These are phyloP conservation scores for Ziziphus jujuba DNA, from an alignment of 306 rosid species.

Conservation along the genomic window DNA sequence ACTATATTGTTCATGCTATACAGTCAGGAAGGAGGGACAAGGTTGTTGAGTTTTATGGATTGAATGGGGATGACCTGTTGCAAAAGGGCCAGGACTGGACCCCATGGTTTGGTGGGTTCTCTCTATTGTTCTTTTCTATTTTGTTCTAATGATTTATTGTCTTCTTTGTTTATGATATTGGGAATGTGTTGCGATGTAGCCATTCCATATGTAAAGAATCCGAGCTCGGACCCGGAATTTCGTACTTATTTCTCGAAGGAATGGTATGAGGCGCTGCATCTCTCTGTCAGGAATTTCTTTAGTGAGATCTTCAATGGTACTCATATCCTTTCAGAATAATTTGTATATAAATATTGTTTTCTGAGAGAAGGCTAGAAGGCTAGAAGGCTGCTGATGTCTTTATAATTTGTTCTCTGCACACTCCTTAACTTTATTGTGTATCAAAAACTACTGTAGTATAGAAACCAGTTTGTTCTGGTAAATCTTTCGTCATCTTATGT, in stretches of 20 bases:
- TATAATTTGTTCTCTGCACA: background rate
- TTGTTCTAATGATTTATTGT: constrained; percentile 13
- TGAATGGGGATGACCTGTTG: constrained; percentile 66
- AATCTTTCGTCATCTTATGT: too few relatives aligned
- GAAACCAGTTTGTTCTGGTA: too few relatives aligned
- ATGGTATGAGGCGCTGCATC: constrained; percentile 85
- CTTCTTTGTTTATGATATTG: constrained; percentile 20
- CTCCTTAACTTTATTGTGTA: too few relatives aligned
- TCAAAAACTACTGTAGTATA: too few relatives aligned
- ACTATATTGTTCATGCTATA: constrained; percentile 65
- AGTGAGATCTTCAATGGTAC: constrained; percentile 84
- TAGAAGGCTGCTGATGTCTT: background rate
- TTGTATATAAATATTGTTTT: background rate
- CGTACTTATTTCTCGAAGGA: constrained; percentile 73
- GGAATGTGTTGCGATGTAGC: constrained; percentile 53
- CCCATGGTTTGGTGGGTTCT: constrained; percentile 87
- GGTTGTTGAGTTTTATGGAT: constrained; percentile 60
- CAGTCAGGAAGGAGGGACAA: constrained; percentile 60
- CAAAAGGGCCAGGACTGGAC: constrained; percentile 71
- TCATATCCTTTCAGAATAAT: constrained; percentile 72
- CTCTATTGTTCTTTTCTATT: constrained; percentile 9
- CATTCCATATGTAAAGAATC: constrained; percentile 81
- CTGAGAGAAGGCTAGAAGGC: background rate
- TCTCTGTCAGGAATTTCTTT: constrained; percentile 88
- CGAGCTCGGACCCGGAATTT: constrained; percentile 74